Evolutionary conservation across 2,329 filamentous ascomycete genomes (phyloP).

Genomic region (Berkeleyomyces basicola): DNA sequence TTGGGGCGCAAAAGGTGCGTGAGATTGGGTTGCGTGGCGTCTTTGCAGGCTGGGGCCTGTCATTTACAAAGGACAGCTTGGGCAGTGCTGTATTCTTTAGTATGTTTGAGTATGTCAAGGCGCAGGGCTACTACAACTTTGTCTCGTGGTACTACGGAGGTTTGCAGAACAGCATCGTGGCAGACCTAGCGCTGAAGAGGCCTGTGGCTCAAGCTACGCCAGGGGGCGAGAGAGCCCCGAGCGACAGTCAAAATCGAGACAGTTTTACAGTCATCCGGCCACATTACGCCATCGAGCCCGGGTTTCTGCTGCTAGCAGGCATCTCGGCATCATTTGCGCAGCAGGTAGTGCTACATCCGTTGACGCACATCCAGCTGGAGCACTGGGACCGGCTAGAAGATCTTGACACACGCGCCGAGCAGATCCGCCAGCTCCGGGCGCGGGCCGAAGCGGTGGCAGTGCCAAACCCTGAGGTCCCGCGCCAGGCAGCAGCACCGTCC

Average conservation of each 20-base stretch:
- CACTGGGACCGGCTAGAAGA: conserved; percentile 60
- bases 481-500: conserved; percentile 11
- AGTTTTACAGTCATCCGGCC: conserved; percentile 42
- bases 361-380: conserved; percentile 52
- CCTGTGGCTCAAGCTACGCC: conserved; percentile 19
- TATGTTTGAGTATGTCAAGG: conserved; percentile 61
- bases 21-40: conserved; percentile 57
- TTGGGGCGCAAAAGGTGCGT: conserved; percentile 44
- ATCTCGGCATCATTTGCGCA: conserved; percentile 51
- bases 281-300: conserved; percentile 59
- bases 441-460: conserved; percentile 17
- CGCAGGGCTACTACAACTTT: conserved; percentile 53
- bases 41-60: conserved; percentile 57
- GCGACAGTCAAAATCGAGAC: background rate
- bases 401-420: conserved; percentile 42
- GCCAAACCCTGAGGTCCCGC: conserved; percentile 16
- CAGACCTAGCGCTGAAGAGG: conserved; percentile 17
- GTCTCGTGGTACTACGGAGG: conserved; percentile 54
- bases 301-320: conserved; percentile 53
- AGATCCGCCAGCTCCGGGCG: background rate
- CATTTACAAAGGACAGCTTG: conserved; percentile 51
- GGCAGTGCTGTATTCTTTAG: conserved; percentile 59
- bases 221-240: conserved; percentile 21
- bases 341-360: conserved; percentile 52
- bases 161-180: conserved; percentile 34